Conservation (phyloP, 2,329 filamentous ascomycete species). For the Rasamsonia emersonii region DNA sequence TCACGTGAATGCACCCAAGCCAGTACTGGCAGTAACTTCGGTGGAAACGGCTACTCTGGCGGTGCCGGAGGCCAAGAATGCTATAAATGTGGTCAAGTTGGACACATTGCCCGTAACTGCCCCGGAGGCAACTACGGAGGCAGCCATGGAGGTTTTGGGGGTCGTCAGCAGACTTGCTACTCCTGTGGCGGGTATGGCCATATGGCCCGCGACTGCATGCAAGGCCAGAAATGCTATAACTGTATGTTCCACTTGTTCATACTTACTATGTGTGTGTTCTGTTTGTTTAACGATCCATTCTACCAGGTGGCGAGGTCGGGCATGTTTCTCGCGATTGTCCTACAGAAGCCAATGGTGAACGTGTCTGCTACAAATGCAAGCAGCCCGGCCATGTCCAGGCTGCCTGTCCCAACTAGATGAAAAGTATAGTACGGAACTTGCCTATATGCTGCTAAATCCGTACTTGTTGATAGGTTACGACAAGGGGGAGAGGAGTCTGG, state of each 20-base stretch:
- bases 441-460: too few relatives aligned
- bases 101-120: constrained; percentile 77
- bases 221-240: constrained; percentile 99
- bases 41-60: constrained; percentile 35
- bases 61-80: constrained; percentile 59
- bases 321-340: constrained; percentile 95
- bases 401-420: constrained; percentile 72
- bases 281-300: constrained; percentile 7
- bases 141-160: constrained; percentile 42
- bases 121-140: constrained; percentile 44
- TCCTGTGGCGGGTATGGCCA: constrained; percentile 95
- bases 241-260: constrained; percentile 46
- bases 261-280: too few relatives aligned
- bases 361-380: constrained; percentile 97
- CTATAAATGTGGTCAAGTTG: constrained; percentile 97
- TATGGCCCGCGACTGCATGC: constrained; percentile 96
- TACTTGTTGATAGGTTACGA: background rate
- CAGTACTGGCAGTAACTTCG: constrained; percentile 38
- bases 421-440: constrained; percentile 3
- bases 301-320: constrained; percentile 68
- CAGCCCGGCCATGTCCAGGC: constrained; percentile 85
- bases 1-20: constrained; percentile 62
- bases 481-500: background rate
- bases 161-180: constrained; percentile 81
- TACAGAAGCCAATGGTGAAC: constrained; percentile 81